Evolutionary conservation across 306 rosid genomes (phyloP), one percentile per base, ranked within the genome.

Genomic region (Cicer cuneatum): DNA sequence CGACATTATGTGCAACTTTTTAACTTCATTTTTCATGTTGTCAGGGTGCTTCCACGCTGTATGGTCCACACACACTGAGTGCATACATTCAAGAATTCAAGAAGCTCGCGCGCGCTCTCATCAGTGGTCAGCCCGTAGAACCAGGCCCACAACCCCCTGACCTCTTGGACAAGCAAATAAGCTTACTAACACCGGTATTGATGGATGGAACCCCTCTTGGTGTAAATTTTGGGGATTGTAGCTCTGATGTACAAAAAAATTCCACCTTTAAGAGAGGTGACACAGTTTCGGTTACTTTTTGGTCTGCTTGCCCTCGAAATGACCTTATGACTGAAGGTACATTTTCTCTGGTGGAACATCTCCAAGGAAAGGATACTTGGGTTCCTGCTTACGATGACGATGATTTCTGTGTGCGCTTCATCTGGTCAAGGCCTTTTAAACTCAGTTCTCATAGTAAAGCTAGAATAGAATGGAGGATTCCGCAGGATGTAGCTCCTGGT

Each of bases 271-370:
- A 81, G 74, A 85, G 75, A 80, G 97, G 97, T 4, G 87, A 86
- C 53, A 82, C 54, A 77, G 97, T 87, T 38, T 47, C 85, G 0
- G 95, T 82, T 35, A 76, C 85, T 60, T 91, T 94, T 83, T 90
- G 95, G 96, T 86, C 98, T 0, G 98, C 89, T 7, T 94, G 97
- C 80, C 98, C 97, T 71, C 88, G 98, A 0, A 94, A 94, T 46
- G 96, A 91, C 84, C 96, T 88, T 19, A 83, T 90, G 98, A 94
- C 97, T 2, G 98, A 94, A 81, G 96, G 97, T 24, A 94, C 98
- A 66, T 94, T 87, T 70, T 84, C 92, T 65, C 89, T 94, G 8
- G 97, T 94, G 72, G 98, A 94, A 73, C 53, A 79, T 38, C 97
- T 91, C 59, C 86, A 73, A 48, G 86, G 78, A 19, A 85, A 87